Conservation (phyloP, 371 early-diverging fungal species). For the Apophysomyces trapeziformis region DNA sequence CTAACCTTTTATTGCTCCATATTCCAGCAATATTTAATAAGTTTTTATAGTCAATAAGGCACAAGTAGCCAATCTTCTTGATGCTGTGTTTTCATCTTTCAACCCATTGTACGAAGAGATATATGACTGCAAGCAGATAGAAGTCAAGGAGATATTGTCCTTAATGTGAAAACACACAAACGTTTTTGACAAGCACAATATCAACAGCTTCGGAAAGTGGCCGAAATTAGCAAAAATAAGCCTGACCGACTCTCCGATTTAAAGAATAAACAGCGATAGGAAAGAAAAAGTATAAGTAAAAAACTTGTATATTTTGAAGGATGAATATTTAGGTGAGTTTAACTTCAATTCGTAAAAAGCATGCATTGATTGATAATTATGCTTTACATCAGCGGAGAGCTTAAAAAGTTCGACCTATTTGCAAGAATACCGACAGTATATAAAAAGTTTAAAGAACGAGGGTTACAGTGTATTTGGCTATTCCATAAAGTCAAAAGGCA, state of each 20-base stretch:
- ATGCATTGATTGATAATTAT: constrained; percentile 20
- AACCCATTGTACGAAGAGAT: constrained; percentile 26
- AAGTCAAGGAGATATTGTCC: constrained; percentile 21
- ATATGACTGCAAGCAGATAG: constrained; percentile 26
- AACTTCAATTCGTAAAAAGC: constrained; percentile 25
- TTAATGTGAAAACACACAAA: constrained; percentile 17
- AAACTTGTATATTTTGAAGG: constrained; percentile 27
- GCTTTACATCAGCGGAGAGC: constrained; percentile 25
- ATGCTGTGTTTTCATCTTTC: constrained; percentile 22
- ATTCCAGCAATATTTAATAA: constrained; percentile 21
- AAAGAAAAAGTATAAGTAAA: constrained; percentile 29
- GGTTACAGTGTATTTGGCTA: constrained; percentile 26
- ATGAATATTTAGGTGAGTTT: constrained; percentile 28
- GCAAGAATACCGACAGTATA: constrained; percentile 25
- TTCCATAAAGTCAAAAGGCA: constrained; percentile 28
- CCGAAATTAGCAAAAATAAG: constrained; percentile 20
- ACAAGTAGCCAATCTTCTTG: constrained; percentile 20
- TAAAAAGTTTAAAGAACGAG: constrained; percentile 25
- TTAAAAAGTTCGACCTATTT: constrained; percentile 23
- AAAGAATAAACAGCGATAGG: constrained; percentile 20
- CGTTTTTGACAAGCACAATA: constrained; percentile 18
- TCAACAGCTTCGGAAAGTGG: constrained; percentile 27
- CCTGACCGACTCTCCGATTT: constrained; percentile 17
- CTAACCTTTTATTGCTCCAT: background rate
- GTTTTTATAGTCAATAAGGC: constrained; percentile 19